A percentile compares a stretch with the other conserved stretches of the same genome.
Conservation (phyloP, 192 early-diverging fungal genomes). For the Coemansia brasiliensis region DNA sequence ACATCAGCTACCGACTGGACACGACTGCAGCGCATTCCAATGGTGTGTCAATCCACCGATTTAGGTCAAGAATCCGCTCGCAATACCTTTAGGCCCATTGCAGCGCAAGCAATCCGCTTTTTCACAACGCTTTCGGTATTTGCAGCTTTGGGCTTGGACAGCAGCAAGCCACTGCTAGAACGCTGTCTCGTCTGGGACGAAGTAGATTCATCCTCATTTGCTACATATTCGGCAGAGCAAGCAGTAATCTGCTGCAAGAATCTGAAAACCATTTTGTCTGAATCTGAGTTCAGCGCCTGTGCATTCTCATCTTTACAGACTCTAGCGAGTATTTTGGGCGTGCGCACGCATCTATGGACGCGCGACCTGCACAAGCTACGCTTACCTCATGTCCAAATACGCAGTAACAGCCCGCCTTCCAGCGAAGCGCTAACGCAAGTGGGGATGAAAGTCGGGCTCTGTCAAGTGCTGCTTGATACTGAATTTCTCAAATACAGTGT, state of each 20-base stretch:
- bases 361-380: conserved; percentile 13
- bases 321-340: conserved; percentile 26
- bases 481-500: conserved; percentile 5
- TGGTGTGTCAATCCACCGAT: neutral
- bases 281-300: neutral
- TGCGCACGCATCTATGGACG: conserved; percentile 14
- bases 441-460: conserved; percentile 21
- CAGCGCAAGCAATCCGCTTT: conserved; percentile 6
- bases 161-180: conserved; percentile 4
- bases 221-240: neutral
- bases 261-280: neutral
- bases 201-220: neutral
- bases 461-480: conserved; percentile 26
- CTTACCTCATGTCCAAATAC: conserved; percentile 25
- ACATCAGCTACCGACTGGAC: conserved; percentile 42
- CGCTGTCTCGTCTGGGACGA: conserved; percentile 12
- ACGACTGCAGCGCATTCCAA: conserved; percentile 29
- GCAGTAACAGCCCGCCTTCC: conserved; percentile 34
- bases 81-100: conserved; percentile 13
- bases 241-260: neutral
- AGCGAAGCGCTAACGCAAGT: conserved; percentile 30
- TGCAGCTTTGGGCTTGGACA: conserved; percentile 2
- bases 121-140: conserved; percentile 16
- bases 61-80: neutral
- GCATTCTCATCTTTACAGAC: conserved; percentile 21